Evolutionary conservation across 768 basidiomycete species (phyloP), one percentile per base, ranked within the genome.

Genomic region (Rhizopogon roseolus): DNA sequence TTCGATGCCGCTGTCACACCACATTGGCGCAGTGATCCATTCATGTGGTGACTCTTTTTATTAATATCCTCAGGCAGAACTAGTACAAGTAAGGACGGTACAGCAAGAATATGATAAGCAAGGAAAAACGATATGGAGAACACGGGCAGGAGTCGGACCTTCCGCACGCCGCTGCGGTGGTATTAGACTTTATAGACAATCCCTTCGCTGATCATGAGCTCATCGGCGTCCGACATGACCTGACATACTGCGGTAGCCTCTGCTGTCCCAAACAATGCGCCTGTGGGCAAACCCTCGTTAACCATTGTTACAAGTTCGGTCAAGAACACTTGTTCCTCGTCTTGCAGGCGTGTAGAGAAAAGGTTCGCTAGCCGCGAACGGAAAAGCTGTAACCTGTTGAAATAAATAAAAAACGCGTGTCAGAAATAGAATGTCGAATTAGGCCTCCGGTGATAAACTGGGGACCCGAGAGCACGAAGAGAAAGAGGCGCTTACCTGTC

Each of bases 151-250:
- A 8, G 13, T n/a, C 7, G 22, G 40, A 52, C 25, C 10, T 17
- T 13, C 19, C n/a, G 46, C 48, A 34, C 22, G 42, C 36, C n/a
- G 40, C 8, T 16, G 50, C 50, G 46, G 19, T 41, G 43, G 43
- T 53, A 52, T 71, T 73, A 92, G 53, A 93, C 82, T 69, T 85
- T 92, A 74, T 95, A 95, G 50, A 95, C 80, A 53, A 91, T 84
- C 32, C 86, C 89, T 32, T 90, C 91, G 58, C 86, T 88, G 62
- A 93, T 77, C 90, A 97, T 92, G 57, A 98, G 74, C 69, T 95
- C 88, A 51, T 72, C 70, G 14, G 62, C 60, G 62, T 86, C 85
- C 27, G 80, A 78, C 95, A 98, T 97, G 36, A 75, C 69, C 58
- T 82, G 76, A 54, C 87, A 85, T 22, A 85, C 83, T 51, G 77